Percentiles rank a stretch among this genome's conserved stretches.
Evolutionary conservation across 441 rosid genomes (phyloP).

Genomic region (Syzygium syzygioides): DNA sequence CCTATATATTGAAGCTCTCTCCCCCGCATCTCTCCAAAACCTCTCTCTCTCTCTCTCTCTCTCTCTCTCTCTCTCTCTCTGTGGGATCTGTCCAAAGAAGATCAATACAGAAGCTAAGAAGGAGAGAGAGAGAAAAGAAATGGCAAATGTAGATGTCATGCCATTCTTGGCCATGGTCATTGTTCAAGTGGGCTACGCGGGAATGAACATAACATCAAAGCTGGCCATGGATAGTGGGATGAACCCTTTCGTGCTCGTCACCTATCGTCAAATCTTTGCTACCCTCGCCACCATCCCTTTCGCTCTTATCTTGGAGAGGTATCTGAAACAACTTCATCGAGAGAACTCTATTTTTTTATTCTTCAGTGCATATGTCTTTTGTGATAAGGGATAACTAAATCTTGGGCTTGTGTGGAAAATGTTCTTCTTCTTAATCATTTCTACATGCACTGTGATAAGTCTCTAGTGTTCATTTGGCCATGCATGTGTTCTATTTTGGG

Average conservation of each 20-base stretch:
- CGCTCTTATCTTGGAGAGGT: slow-evolving; percentile 73
- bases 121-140: slow-evolving; percentile 2
- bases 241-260: slow-evolving; percentile 80
- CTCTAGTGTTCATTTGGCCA: neutral
- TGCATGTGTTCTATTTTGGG: neutral
- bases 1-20: neutral
- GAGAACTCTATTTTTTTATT: neutral
- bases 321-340: neutral
- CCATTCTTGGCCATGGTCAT: slow-evolving; percentile 77
- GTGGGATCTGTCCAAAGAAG: neutral
- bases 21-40: neutral
- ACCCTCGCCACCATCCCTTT: slow-evolving; percentile 65
- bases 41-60: neutral
- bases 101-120: neutral
- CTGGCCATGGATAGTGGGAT: slow-evolving; percentile 88
- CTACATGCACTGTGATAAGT: neutral
- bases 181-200: slow-evolving; percentile 74
- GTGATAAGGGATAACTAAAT: neutral
- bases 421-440: neutral
- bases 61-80: neutral
- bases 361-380: neutral
- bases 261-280: slow-evolving; percentile 79
- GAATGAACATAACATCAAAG: slow-evolving; percentile 83
- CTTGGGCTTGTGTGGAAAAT: neutral
- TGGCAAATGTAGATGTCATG: slow-evolving; percentile 33